These are phyloP conservation scores for Albatrellus ellisii DNA, from an alignment of 768 basidiomycete species.

Conservation along the genomic window DNA sequence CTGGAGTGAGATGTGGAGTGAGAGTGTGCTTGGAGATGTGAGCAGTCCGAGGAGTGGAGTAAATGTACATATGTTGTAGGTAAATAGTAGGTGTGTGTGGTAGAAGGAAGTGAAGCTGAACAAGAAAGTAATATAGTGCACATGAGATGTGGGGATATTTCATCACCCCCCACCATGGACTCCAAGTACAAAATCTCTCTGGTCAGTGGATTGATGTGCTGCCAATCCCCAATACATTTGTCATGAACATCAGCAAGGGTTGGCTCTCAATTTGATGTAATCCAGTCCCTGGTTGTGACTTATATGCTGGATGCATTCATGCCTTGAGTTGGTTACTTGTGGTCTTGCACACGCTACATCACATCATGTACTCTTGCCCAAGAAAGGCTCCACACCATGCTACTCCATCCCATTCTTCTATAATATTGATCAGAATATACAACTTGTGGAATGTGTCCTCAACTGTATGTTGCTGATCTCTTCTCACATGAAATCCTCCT, in stretches of 20 bases:
- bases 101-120: too few relatives aligned
- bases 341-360: constrained; percentile 72
- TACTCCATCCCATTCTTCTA: constrained; percentile 86
- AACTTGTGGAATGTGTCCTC: constrained; percentile 33
- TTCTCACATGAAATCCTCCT: too few relatives aligned
- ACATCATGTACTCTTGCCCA: constrained; percentile 66
- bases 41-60: too few relatives aligned
- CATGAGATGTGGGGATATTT: too few relatives aligned
- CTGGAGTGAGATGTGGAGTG: too few relatives aligned
- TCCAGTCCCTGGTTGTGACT: too few relatives aligned
- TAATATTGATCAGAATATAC: constrained; percentile 48
- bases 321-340: constrained; percentile 63
- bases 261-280: too few relatives aligned
- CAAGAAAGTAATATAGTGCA: too few relatives aligned
- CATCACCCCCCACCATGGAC: constrained; percentile 65
- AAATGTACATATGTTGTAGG: too few relatives aligned
- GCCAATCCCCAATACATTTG: constrained; percentile 68
- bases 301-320: too few relatives aligned
- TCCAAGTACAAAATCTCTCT: constrained; percentile 72
- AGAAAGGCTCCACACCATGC: constrained; percentile 38
- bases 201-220: constrained; percentile 78
- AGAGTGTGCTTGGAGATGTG: too few relatives aligned
- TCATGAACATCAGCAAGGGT: constrained; percentile 77
- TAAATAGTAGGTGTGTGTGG: too few relatives aligned
- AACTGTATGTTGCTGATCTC: constrained; percentile 26